Evolutionary conservation across 805 yeast genomes (phyloP).

Genomic region (Grigorovia transvaalensis): DNA sequence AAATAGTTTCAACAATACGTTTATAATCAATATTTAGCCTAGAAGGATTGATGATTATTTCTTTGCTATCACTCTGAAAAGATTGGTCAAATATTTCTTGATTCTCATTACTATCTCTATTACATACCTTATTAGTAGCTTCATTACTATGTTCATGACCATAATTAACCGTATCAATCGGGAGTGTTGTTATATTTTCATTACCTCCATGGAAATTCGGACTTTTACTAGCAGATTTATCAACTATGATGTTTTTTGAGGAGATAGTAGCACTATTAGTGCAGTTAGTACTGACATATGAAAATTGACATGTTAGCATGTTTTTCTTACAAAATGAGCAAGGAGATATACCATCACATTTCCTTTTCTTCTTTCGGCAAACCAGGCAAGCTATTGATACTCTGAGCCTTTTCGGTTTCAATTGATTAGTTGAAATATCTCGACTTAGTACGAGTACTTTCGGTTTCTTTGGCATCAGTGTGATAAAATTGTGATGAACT

Average conservation of each 20-base stretch:
- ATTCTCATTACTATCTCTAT: too few relatives aligned
- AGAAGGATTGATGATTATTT: background rate
- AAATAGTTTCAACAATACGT: conserved; percentile 4
- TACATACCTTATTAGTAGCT: background rate
- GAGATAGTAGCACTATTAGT: background rate
- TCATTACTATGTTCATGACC: background rate
- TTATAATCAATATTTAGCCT: conserved; percentile 1
- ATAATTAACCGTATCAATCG: background rate
- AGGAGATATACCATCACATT: conserved; percentile 72
- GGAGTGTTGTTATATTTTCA: background rate
- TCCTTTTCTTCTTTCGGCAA: conserved; percentile 66
- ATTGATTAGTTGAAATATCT: conserved; percentile 16
- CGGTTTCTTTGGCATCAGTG: conserved; percentile 7
- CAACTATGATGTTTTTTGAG: background rate
- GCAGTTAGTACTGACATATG: background rate
- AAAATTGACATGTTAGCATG: conserved; percentile 4
- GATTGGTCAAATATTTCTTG: background rate
- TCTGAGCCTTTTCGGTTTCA: conserved; percentile 40
- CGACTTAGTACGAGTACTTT: conserved; percentile 18
- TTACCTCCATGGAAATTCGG: too few relatives aligned
- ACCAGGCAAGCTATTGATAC: conserved; percentile 70
- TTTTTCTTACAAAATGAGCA: conserved; percentile 46
- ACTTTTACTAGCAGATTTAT: background rate
- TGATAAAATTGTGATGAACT: too few relatives aligned
- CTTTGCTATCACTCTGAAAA: background rate